Evolutionary conservation across 2,329 filamentous ascomycete genomes (phyloP), one percentile per base, ranked within the genome.

Genomic region (Trichoderma breve): DNA sequence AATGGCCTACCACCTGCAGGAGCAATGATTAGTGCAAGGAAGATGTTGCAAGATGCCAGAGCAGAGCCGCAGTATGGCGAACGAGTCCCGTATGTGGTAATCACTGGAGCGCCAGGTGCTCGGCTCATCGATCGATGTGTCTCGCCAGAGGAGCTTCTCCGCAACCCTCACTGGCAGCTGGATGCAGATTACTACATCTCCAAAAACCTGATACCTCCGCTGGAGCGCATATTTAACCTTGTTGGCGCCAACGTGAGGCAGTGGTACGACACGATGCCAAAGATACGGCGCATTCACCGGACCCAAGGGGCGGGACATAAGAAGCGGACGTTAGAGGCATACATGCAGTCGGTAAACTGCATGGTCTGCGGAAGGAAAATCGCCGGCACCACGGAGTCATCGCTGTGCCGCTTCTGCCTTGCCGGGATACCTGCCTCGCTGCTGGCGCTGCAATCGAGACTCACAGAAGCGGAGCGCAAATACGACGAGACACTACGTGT

Each of bases 201-300:
- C 21, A 98, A 98, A 84, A 98, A 98, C 79, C 80, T 99, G 9
- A 97, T 99, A 64, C 96, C 96, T 6, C 96, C 96, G 0, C 87
- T 99, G 0, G 95, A 98, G 81, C 91, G 96, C 32, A 98, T 99
- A 75, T 98, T 99, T 84, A 97, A 96, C 78, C 90, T 99, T 3
- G 93, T 98, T 3, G 96, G 96, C 7, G 96, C 94, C 36, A 97
- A 96, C 79, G 93, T 98, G 0, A 85, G 93, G 21, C 88, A 89
- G 72, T 99, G 96, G 96, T 98, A 94, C 78, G 94, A 97, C 74
- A 94, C 98, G 81, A 97, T 98, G 94, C 95, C 95, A 60, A 97
- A 97, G 80, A 86, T 96, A 24, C 92, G 94, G 78, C 90, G 92
- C 9, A 89, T 95, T 60, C 88, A 79, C 65, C 73, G 80, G 70